These are phyloP conservation scores for Neospermospora avenae DNA, from an alignment of 2,329 filamentous ascomycete species.

Conservation along the genomic window DNA sequence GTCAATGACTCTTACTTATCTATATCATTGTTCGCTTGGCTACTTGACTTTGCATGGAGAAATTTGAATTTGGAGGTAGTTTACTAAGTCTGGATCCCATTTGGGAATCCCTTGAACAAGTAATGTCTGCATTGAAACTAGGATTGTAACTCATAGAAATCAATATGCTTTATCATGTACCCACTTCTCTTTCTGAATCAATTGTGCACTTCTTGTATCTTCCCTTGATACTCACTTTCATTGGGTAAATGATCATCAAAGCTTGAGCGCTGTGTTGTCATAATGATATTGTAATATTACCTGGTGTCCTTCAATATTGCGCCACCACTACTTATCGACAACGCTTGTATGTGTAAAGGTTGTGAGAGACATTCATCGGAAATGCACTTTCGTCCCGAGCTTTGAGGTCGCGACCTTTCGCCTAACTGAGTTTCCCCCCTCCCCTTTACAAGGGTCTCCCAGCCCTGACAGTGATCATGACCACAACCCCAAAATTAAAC, in stretches of 20 bases:
- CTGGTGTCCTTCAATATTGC: not conserved
- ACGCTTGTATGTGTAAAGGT: not conserved
- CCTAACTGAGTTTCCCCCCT: not conserved
- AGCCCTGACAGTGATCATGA: not conserved
- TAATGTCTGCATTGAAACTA: not conserved
- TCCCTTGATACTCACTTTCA: not conserved
- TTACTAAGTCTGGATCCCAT: not conserved
- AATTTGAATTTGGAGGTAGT: not conserved
- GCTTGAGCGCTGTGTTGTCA: not conserved
- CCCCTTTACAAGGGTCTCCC: not conserved
- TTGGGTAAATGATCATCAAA: not conserved
- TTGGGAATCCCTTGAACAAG: not conserved
- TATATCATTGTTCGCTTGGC: not conserved
- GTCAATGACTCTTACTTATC: not conserved
- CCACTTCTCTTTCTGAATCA: no score
- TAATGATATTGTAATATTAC: not conserved
- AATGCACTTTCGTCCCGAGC: slow-evolving; percentile 3
- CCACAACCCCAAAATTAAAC: slow-evolving; percentile 1
- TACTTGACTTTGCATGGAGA: not conserved
- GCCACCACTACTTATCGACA: not conserved
- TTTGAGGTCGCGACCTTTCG: not conserved
- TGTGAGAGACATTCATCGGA: not conserved
- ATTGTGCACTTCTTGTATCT: not conserved
- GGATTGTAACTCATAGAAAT: not conserved
- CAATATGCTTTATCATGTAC: not conserved